A percentile compares a stretch with the other conserved stretches of the same genome.
These are phyloP conservation scores for Cladosporium sp. DNA, from an alignment of 2,329 filamentous ascomycete genomes.

Conservation along the genomic window DNA sequence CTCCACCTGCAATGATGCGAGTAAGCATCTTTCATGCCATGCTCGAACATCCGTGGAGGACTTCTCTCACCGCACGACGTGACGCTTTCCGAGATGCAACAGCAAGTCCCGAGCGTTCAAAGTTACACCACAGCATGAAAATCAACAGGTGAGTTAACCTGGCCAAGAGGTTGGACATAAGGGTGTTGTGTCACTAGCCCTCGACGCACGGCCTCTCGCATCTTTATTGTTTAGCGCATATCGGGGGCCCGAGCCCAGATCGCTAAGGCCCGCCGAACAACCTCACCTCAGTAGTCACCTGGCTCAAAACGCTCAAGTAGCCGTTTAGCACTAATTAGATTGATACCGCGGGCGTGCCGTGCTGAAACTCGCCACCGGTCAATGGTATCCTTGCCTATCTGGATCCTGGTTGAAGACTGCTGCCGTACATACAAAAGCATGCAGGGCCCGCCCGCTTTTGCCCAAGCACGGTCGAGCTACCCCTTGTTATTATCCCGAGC, in stretches of 20 bases:
- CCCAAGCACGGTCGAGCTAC: not conserved
- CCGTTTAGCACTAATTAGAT: not conserved
- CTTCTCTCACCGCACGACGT: not conserved
- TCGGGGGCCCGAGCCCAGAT: not conserved
- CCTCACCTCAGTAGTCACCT: not conserved
- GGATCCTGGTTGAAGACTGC: not conserved
- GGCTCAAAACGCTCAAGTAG: slow-evolving; percentile 6
- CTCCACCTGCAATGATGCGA: not conserved
- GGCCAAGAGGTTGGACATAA: not conserved
- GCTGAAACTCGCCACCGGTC: not conserved
- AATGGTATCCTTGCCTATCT: not conserved
- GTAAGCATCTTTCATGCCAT: not conserved
- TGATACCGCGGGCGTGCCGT: not conserved
- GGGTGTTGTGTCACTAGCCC: not conserved
- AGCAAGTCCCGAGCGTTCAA: not conserved
- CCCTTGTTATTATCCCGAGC: not conserved
- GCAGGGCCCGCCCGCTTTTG: not conserved
- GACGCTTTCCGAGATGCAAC: not conserved
- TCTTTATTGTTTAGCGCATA: not conserved
- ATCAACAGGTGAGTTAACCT: not conserved
- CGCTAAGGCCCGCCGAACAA: not conserved
- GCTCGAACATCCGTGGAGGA: not conserved
- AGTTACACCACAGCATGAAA: not conserved
- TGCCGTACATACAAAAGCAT: not conserved
- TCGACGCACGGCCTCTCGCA: not conserved